Base-by-base conservation (phyloP, 495 filamentous ascomycete genomes). In the Cercophora newfieldiana region DNA sequence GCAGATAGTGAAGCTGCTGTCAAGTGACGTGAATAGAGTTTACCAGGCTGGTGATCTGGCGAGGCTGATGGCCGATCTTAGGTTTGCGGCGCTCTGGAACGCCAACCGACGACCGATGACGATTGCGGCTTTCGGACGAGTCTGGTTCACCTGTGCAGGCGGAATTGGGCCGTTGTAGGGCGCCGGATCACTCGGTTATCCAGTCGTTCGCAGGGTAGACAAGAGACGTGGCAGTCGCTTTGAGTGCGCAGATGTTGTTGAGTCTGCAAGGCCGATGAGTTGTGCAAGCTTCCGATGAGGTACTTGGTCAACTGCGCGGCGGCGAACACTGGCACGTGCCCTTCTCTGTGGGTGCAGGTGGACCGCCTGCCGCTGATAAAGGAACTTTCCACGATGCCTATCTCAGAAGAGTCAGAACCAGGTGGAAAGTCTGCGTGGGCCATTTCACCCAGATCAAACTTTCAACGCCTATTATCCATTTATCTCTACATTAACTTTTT, bases 21-120 rank as follows among this genome's bases (percentile, higher is more conserved):
- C 37, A 53, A 57, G 25, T 62, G 65, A 66, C 57, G 57, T 58
- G 26, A 60, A 66, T 62, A 66, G 56, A 57, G 49, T 62, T 66
- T 37, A 19, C 49, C 29, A 55, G 64, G 14, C 21, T 50, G 33
- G 14, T n/a, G 65, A 50, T 63, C 26, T 22, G 53, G 31, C 16
- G 48, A 63, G 60, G 60, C 65, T 63, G 65, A 63, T 59, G 53
- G 59, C 51, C 18, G 58, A 58, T 59, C 56, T 33, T n/a, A n/a
- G n/a, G n/a, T n/a, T 26, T 30, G 51, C 44, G 51, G 51, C 51
- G 51, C n/a, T 26, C 22, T 55, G 21, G 51, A 28, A 22, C 37
- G 37, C 10, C 37, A 2, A 44, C 37, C 37, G 37, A 25, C 10
- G 22, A 26, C 29, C 29, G 55, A 58, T 58, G 55, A 58, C 55